phyloP scores from a whole-genome alignment of 495 filamentous ascomycete genomes.

The Podospora fimiseda region DNA sequence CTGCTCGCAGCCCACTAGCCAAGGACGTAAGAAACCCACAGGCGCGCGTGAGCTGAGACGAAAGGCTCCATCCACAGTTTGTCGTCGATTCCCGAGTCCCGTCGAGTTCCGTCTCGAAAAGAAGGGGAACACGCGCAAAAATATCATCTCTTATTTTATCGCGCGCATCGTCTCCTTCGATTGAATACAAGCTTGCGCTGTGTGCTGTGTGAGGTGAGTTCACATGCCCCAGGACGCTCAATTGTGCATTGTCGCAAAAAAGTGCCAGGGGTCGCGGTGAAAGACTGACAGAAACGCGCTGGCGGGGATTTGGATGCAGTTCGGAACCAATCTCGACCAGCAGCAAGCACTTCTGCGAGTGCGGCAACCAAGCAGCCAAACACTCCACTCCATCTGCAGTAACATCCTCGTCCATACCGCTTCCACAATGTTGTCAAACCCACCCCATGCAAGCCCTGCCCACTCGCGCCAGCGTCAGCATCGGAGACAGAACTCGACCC shows the following conservation, averaged over 20 bases:
- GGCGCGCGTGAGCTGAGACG: neutral
- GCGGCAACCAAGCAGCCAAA: conserved; percentile 42
- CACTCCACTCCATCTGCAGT: conserved; percentile 37
- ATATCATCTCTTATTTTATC: conserved; percentile 39
- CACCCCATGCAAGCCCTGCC: conserved; percentile 48
- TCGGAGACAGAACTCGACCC: conserved; percentile 84
- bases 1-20: neutral
- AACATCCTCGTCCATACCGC: conserved; percentile 47
- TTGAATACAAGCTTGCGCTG: conserved; percentile 70
- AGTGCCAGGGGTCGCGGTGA: neutral
- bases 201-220: conserved; percentile 50
- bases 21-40: neutral
- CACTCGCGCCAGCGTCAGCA: conserved; percentile 68
- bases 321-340: conserved; percentile 24
- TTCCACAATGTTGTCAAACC: conserved; percentile 72
- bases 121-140: conserved; percentile 8
- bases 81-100: conserved; percentile 8
- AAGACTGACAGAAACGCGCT: conserved; percentile 10
- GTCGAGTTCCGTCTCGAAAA: neutral
- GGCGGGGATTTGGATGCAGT: conserved; percentile 33
- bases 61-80: neutral
- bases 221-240: neutral
- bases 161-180: too few species aligned
- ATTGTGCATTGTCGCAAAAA: neutral
- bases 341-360: conserved; percentile 33